Base-by-base conservation (phyloP, 192 early-diverging fungal genomes). In the Entomortierella lignicola region DNA sequence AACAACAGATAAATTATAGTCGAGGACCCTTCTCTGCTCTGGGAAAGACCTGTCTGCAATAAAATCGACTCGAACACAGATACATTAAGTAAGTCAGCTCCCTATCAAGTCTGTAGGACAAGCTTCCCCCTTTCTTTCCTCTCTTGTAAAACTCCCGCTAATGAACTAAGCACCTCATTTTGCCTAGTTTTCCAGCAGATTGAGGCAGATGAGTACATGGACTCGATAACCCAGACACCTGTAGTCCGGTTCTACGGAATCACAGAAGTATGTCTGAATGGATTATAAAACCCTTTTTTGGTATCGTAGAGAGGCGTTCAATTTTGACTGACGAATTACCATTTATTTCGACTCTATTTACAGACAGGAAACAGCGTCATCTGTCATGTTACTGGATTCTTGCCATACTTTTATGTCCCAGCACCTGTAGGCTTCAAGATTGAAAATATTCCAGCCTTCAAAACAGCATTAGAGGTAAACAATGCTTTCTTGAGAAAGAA, bases 351-450 rank as follows among this genome's bases (percentile, higher is more conserved):
- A 37, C 4, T 10, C 34, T 37, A 4, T 10, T 10, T 29, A 34
- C 30, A 94, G 91, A 72, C 71, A 21, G 98, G 98, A n/a, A 82
- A 97, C 66, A 94, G 93, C 54, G 94, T 98, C 29, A 72, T 92
- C 0, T 98, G 96, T 74, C 92, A 95, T 86, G 95, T 98, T 0
- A 89, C 91, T 17, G 94, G 92, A 2, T 98, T 98, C 66, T 85
- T 89, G 32, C 95, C 95, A 30, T 99, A 99, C 80, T 94, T 98
- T 83, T 99, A 98, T 82, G 89, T 96, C 26, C 91, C 94, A 4
- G 95, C 96, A 12, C 98, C 98, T 32, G n/a, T 75, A 4, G 91
- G 92, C 20, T 94, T 96, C 63, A 81, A 85, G 23, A 77, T 86
- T 21, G 82, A 85, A 12, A 77, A 94, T 66, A 71, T 95, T 25